These are phyloP conservation scores for Strobilomyces dryophilus DNA, from an alignment of 768 basidiomycete species.

Conservation along the genomic window DNA sequence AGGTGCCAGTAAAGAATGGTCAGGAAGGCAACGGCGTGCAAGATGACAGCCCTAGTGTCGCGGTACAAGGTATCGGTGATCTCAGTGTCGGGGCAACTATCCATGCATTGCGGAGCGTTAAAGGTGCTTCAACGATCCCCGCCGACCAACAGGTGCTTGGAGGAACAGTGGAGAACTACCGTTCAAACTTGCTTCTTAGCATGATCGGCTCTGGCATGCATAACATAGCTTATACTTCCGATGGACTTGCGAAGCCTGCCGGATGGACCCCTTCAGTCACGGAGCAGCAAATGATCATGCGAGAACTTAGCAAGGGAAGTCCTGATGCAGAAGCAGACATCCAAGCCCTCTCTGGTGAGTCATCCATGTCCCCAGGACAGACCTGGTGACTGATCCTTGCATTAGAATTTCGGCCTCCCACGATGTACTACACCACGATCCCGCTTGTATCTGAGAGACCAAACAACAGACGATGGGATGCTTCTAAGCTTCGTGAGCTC, in stretches of 20 bases:
- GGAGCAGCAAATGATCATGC: constrained; percentile 97
- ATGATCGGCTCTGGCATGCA: constrained; percentile 81
- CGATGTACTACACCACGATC: constrained; percentile 95
- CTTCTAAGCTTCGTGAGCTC: constrained; percentile 88
- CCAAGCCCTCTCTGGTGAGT: constrained; percentile 78
- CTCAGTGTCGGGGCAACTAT: constrained; percentile 86
- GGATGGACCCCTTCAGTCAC: constrained; percentile 75
- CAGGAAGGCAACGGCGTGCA: constrained; percentile 55
- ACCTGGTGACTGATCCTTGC: constrained; percentile 9
- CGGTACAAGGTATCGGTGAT: constrained; percentile 80
- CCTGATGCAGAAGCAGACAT: constrained; percentile 82
- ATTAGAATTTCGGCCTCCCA: constrained; percentile 85
- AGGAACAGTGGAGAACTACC: constrained; percentile 90
- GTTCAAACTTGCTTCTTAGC: constrained; percentile 85
- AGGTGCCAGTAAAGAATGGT: constrained; percentile 89
- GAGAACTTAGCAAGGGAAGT: constrained; percentile 77
- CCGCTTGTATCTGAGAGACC: constrained; percentile 84
- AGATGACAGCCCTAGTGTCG: constrained; percentile 61
- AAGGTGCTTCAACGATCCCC: constrained; percentile 89
- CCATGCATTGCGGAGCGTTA: constrained; percentile 79
- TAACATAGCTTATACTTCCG: constrained; percentile 48
- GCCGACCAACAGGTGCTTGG: constrained; percentile 92
- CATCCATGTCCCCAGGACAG: neutral
- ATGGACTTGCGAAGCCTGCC: constrained; percentile 56
- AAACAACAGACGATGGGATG: constrained; percentile 88